Base-by-base conservation (phyloP, 73 alveolate genomes). In the Uronychia setigera region DNA sequence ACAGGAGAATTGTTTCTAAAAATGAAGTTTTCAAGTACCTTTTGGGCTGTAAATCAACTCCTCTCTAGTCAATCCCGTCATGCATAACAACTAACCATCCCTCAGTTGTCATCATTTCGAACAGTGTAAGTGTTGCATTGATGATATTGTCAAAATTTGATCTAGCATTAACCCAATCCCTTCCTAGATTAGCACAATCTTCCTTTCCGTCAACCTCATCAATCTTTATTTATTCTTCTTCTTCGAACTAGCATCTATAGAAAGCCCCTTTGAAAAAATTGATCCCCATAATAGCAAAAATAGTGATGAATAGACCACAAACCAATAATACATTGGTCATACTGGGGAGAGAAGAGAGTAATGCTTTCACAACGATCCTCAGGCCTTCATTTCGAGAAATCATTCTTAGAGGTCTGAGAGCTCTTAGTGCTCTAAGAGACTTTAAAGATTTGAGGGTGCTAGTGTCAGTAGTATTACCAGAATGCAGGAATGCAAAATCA, bases 241-340 rank as follows among this genome's bases (percentile, higher is more conserved):
- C 78, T 80, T 58, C 46, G 32, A 26, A 9, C 34, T 33, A 14
- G 25, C 87, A 80, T 28, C 80, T 26, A 28, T 81, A 81, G 60
- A 29, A 81, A 5, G 67, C 29, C 0, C 88, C 88, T 60, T 60
- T 81, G 76, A 81, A 81, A 81, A 60, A 81, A 60, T 81, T 81
- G 82, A 81, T 75, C n/a, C 88, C 87, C 80, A 87, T 76, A 32
- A 87, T 87, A 27, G 93, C 93, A 82, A 87, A 87, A 29, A 87
- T 88, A 78, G 79, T 58, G 58, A 85, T 60, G 27, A 83, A 33
- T 25, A 83, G 82, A 1, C 35, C 31, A 30, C 90, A 83, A 0
- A 83, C 84, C 32, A 83, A 27, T 60, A 83, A 59, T 0, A 83
- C 90, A 33, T 83, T 83, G 14, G 78, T 28, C 83, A 83, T 58